A percentile compares a stretch with the other conserved stretches of the same genome.
These are phyloP conservation scores for Candida bentonensis DNA, from an alignment of 805 yeast species.

Conservation along the genomic window DNA sequence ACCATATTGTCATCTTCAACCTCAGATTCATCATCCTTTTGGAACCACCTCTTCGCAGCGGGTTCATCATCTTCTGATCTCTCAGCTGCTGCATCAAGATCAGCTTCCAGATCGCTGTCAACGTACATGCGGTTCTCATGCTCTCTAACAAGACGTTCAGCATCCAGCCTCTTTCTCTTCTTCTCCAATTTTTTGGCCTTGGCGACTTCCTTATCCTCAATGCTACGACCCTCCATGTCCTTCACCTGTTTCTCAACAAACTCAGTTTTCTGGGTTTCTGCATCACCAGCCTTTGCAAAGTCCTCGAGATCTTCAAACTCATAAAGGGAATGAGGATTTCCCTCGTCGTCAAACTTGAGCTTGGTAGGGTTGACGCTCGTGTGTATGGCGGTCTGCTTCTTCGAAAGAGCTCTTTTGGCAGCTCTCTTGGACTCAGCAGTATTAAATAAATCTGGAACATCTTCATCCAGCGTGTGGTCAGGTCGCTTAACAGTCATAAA, in stretches of 20 bases:
- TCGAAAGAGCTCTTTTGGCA: slow-evolving; percentile 73
- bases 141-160: slow-evolving; percentile 41
- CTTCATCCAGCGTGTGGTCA: slow-evolving; percentile 54
- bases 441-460: slow-evolving; percentile 35
- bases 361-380: slow-evolving; percentile 60
- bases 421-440: slow-evolving; percentile 71
- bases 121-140: slow-evolving; percentile 21
- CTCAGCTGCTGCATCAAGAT: slow-evolving; percentile 5
- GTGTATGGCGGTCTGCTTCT: slow-evolving; percentile 49
- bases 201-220: slow-evolving; percentile 63
- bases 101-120: slow-evolving; percentile 11
- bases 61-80: slow-evolving; percentile 5
- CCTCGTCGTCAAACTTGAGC: slow-evolving; percentile 85
- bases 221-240: slow-evolving; percentile 59
- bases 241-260: slow-evolving; percentile 55
- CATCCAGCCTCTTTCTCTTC: slow-evolving; percentile 77
- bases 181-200: slow-evolving; percentile 71
- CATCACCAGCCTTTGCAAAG: slow-evolving; percentile 58
- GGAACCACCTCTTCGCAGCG: background rate
- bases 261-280: slow-evolving; percentile 48
- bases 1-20: slow-evolving; percentile 15
- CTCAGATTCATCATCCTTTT: slow-evolving; percentile 35
- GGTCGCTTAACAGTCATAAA: slow-evolving; percentile 69
- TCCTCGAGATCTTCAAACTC: slow-evolving; percentile 85
- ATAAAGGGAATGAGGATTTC: slow-evolving; percentile 79